These are phyloP conservation scores for Tetrapisispora namnaoensis DNA, from an alignment of 805 yeast species.

Conservation along the genomic window DNA sequence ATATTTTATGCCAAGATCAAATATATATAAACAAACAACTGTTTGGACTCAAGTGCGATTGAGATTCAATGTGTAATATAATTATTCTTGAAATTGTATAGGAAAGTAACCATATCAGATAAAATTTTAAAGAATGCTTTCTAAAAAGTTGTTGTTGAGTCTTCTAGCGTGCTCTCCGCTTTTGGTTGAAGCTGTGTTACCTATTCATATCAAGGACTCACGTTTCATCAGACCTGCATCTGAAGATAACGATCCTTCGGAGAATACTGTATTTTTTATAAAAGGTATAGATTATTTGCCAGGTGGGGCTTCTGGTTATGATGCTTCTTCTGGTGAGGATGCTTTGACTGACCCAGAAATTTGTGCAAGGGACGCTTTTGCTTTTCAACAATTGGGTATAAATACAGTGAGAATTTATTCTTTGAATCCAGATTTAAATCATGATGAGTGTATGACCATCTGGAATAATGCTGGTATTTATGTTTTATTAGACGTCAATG, in stretches of 20 bases:
- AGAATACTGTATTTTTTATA: slow-evolving; percentile 56
- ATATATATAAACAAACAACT: too few species aligned
- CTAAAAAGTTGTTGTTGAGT: neutral
- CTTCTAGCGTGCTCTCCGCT: slow-evolving; percentile 10
- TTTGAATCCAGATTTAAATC: slow-evolving; percentile 72
- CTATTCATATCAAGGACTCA: slow-evolving; percentile 45
- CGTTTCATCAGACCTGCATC: slow-evolving; percentile 50
- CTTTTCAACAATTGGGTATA: slow-evolving; percentile 69
- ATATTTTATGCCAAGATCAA: too few species aligned
- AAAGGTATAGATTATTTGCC: slow-evolving; percentile 90
- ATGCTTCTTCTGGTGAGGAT: slow-evolving; percentile 35
- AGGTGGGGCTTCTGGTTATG: slow-evolving; percentile 69
- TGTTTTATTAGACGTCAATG: slow-evolving; percentile 74
- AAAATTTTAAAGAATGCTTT: neutral
- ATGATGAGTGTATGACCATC: slow-evolving; percentile 85
- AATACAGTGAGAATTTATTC: slow-evolving; percentile 82
- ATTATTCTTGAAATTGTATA: too few species aligned
- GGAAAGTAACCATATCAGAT: too few species aligned
- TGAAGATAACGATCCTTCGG: slow-evolving; percentile 27
- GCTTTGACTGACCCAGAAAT: slow-evolving; percentile 58
- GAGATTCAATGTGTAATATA: too few species aligned
- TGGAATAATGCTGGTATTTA: slow-evolving; percentile 88
- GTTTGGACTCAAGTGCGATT: too few species aligned
- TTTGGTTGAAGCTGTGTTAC: slow-evolving; percentile 40
- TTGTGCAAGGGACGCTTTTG: slow-evolving; percentile 74